Evolutionary conservation across 2,329 filamentous ascomycete species (phyloP).

Genomic region (Cladosporium sp.): DNA sequence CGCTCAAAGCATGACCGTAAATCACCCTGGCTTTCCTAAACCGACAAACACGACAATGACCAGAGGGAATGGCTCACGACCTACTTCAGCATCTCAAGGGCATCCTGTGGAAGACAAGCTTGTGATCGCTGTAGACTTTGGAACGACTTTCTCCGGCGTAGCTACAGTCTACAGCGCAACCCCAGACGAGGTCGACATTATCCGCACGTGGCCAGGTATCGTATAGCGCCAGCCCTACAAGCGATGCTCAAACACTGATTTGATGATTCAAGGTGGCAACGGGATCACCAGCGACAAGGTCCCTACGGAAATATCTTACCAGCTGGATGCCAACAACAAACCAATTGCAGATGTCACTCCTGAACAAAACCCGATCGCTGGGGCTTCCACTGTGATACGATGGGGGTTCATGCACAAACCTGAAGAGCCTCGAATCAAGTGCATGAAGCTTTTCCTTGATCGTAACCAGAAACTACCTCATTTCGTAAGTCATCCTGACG

Average conservation of each 20-base stretch:
- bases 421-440: constrained; percentile 69
- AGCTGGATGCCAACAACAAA: constrained; percentile 38
- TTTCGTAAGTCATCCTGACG: constrained; percentile 58
- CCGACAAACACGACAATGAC: background rate
- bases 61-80: background rate
- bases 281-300: constrained; percentile 87
- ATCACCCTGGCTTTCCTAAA: background rate
- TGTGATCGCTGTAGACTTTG: constrained; percentile 77
- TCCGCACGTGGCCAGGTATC: constrained; percentile 6
- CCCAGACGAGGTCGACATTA: constrained; percentile 76
- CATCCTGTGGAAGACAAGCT: constrained; percentile 50
- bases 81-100: background rate
- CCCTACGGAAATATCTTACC: constrained; percentile 69
- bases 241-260: background rate
- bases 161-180: constrained; percentile 45
- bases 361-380: constrained; percentile 6
- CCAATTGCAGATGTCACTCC: constrained; percentile 5
- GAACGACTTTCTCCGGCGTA: constrained; percentile 77
- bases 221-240: background rate
- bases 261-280: constrained; percentile 56
- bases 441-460: constrained; percentile 81
- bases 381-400: constrained; percentile 41
- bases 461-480: constrained; percentile 75
- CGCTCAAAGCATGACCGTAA: constrained; percentile 11
- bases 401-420: constrained; percentile 83